Base-by-base conservation (phyloP, 805 yeast genomes). In the Monosporozyma solicola region DNA sequence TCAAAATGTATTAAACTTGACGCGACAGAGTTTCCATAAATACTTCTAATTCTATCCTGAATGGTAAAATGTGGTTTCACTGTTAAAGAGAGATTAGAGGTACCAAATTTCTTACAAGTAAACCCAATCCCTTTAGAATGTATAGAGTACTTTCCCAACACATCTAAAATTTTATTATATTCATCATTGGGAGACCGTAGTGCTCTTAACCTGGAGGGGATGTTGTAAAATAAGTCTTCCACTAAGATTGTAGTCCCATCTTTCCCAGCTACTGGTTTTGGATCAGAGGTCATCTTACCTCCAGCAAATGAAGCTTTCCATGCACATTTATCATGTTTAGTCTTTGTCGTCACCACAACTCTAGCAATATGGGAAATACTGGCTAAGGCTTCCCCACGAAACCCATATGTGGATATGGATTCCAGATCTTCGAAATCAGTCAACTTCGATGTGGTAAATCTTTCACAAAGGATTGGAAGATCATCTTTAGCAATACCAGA, bases 351-450 rank as follows among this genome's bases (percentile, higher is more conserved):
- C 5, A 94, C 95, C 0, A 88, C 76, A 1, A 94, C 72, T 54
- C 90, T 84, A 0, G 97, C 77, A 22, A 94, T 84, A 63, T 92
- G 97, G 0, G 97, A 89, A 7, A 94, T 91, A 64, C 94, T 84
- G 1, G 98, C 97, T 49, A 94, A 73, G 0, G 99, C 99, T 68
- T 94, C 99, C 15, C 99, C 99, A 52, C 99, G 76, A 66, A 94
- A 94, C 4, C 99, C 99, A 66, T 89, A 89, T 0, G 98, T 91
- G 24, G 78, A 72, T 25, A 94, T 79, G 3, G 75, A 66, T 49
- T 73, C 72, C 54, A 94, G 75, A 65, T 94, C 99, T 50, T 87
- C 92, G 65, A 86, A 92, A 8, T 70, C 74, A 0, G 69, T 56
- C 25, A 94, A 69, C 67, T 94, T 94, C 0, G 97, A 90, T 0